A percentile compares a stretch with the other conserved stretches of the same genome.
Evolutionary conservation across 2,329 filamentous ascomycete genomes (phyloP).

Genomic region (Paecilomyces niveus): DNA sequence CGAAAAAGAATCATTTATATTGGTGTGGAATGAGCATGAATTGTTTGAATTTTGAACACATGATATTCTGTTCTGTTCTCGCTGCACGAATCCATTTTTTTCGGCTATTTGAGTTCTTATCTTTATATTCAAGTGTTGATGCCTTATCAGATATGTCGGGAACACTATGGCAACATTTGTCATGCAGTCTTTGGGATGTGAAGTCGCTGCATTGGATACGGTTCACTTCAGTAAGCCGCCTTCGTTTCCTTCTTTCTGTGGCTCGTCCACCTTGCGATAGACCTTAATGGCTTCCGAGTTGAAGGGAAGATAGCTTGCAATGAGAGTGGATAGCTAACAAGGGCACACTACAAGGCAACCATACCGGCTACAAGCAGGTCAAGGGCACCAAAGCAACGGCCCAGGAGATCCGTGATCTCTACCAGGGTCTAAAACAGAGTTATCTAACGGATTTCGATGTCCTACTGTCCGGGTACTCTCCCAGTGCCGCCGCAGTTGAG

Average conservation of each 20-base stretch:
- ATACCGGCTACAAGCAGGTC: conserved; percentile 85
- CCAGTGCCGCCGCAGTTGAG: conserved; percentile 75
- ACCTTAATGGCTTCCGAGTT: background rate
- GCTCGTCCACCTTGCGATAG: background rate
- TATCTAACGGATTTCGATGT: conserved; percentile 86
- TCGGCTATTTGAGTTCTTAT: background rate
- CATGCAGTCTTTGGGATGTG: conserved; percentile 87
- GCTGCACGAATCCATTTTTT: background rate
- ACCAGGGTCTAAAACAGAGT: conserved; percentile 74
- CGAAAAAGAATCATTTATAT: background rate
- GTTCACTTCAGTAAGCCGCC: conserved; percentile 84
- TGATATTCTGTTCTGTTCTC: background rate
- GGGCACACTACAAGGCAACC: conserved; percentile 62
- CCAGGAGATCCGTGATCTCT: conserved; percentile 75
- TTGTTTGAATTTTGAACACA: background rate
- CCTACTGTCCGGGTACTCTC: conserved; percentile 90
- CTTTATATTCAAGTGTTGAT: background rate
- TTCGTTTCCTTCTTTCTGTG: background rate
- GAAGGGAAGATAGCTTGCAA: conserved; percentile 2
- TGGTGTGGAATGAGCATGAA: background rate
- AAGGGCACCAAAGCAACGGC: conserved; percentile 78
- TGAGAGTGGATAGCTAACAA: background rate
- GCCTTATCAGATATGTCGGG: conserved; percentile 69
- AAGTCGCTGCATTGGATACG: conserved; percentile 90
- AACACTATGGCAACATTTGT: conserved; percentile 96